Evolutionary conservation across 1,284 basidiomycete genomes (phyloP).

Genomic region (Farysia itapuensis): DNA sequence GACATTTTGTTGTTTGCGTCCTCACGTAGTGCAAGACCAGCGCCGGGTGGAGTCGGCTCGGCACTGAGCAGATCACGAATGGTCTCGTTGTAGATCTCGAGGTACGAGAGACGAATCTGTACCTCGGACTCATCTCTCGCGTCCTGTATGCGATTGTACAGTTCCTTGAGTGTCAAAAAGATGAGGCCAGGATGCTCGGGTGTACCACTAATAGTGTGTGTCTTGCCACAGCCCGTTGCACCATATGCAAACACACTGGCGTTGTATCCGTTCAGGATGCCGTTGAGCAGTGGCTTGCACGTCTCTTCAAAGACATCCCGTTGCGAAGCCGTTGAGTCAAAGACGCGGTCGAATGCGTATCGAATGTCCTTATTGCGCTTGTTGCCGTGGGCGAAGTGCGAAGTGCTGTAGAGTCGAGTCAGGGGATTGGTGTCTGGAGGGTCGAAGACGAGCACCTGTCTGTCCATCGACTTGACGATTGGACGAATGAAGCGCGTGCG

Average conservation of each 20-base stretch:
- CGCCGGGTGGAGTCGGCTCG: slow-evolving; percentile 51
- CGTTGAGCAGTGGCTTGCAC: slow-evolving; percentile 53
- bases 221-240: slow-evolving; percentile 59
- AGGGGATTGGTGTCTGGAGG: slow-evolving; percentile 52
- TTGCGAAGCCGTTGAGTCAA: slow-evolving; percentile 48
- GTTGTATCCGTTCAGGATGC: slow-evolving; percentile 56
- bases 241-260: slow-evolving; percentile 59
- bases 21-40: slow-evolving; percentile 53
- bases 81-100: slow-evolving; percentile 60
- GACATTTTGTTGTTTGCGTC: slow-evolving; percentile 56
- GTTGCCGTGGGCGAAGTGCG: slow-evolving; percentile 17
- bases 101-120: slow-evolving; percentile 54
- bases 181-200: slow-evolving; percentile 56
- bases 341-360: slow-evolving; percentile 58
- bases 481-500: slow-evolving; percentile 49
- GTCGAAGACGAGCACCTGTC: slow-evolving; percentile 58
- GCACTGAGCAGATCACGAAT: slow-evolving; percentile 57
- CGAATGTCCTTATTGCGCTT: slow-evolving; percentile 48
- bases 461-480: slow-evolving; percentile 56
- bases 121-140: slow-evolving; percentile 49
- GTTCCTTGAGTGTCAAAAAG: slow-evolving; percentile 59
- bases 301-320: slow-evolving; percentile 53
- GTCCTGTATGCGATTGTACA: slow-evolving; percentile 55
- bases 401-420: slow-evolving; percentile 30
- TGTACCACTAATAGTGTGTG: slow-evolving; percentile 58